These are phyloP conservation scores for Xylariaceae sp. DNA, from an alignment of 2,329 filamentous ascomycete genomes.

Conservation along the genomic window DNA sequence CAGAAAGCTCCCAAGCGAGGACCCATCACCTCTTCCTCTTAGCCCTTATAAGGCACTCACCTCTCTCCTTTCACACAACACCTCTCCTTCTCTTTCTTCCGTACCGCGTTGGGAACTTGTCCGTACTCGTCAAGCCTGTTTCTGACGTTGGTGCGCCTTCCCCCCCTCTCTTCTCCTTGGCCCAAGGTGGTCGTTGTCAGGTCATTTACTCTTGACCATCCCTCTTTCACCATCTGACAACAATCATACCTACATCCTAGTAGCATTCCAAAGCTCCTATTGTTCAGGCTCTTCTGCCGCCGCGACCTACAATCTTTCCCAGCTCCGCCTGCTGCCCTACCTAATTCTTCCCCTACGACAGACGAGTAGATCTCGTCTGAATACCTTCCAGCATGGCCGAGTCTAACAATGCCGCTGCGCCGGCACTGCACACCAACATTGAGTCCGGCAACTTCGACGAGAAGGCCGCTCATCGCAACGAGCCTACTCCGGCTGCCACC, in stretches of 20 bases:
- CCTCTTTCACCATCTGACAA: constrained; percentile 6
- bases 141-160: constrained; percentile 17
- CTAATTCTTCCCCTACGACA: constrained; percentile 11
- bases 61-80: constrained; percentile 19
- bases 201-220: too few relatives aligned
- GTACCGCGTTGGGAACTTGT: constrained; percentile 17
- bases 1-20: constrained; percentile 14
- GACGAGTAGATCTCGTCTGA: constrained; percentile 15
- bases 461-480: constrained; percentile 39
- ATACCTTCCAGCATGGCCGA: constrained; percentile 44
- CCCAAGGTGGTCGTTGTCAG: too few relatives aligned
- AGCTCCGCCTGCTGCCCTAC: constrained; percentile 6
- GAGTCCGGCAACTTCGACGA: constrained; percentile 59
- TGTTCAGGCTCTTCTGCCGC: constrained; percentile 5
- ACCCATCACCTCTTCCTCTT: constrained; percentile 10
- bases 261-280: constrained; percentile 19
- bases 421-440: constrained; percentile 56
- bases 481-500: constrained; percentile 28
- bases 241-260: constrained; percentile 14
- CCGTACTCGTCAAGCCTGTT: constrained; percentile 11
- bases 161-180: constrained; percentile 4
- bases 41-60: constrained; percentile 18
- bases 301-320: constrained; percentile 4
- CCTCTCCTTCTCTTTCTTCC: constrained; percentile 17
- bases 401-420: constrained; percentile 41